Evolutionary conservation across 768 basidiomycete species (phyloP).

Genomic region (Pleurotus platypus): DNA sequence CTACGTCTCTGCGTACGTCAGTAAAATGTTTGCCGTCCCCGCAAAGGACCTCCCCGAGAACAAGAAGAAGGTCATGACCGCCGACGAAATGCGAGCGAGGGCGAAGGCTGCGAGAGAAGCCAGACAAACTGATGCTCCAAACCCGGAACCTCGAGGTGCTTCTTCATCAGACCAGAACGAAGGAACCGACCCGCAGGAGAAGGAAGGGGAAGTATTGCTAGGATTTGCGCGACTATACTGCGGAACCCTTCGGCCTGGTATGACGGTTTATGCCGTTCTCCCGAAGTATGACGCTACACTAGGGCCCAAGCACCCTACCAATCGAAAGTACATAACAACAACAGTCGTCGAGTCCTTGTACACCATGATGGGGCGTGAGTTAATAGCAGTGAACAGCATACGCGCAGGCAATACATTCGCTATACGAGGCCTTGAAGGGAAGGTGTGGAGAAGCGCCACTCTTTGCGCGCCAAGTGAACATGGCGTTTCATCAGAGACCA

Average conservation of each 20-base stretch:
- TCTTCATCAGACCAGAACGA: slow-evolving; percentile 14
- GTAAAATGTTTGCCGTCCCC: slow-evolving; percentile 98
- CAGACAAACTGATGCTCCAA: slow-evolving; percentile 18
- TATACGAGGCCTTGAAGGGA: slow-evolving; percentile 83
- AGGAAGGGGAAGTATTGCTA: slow-evolving; percentile 64
- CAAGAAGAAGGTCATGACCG: slow-evolving; percentile 70
- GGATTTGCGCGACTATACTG: slow-evolving; percentile 96
- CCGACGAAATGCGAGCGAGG: slow-evolving; percentile 76
- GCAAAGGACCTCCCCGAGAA: slow-evolving; percentile 80
- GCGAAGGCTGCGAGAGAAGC: slow-evolving; percentile 52
- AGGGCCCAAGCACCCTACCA: slow-evolving; percentile 61
- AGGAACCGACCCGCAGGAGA: slow-evolving; percentile 19
- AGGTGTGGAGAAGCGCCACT: slow-evolving; percentile 88
- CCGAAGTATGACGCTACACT: slow-evolving; percentile 80
- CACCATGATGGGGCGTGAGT: slow-evolving; percentile 96
- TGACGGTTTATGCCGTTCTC: slow-evolving; percentile 66
- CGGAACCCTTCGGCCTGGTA: slow-evolving; percentile 69
- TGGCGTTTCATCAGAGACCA: slow-evolving; percentile 32
- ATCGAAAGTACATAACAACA: slow-evolving; percentile 57
- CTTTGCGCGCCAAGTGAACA: slow-evolving; percentile 64
- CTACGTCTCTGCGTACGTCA: slow-evolving; percentile 81
- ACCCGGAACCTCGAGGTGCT: not conserved
- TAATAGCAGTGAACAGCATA: slow-evolving; percentile 80
- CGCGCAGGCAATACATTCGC: slow-evolving; percentile 95
- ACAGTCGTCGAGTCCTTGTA: slow-evolving; percentile 78